Conservation (phyloP, 2,329 filamentous ascomycete species). For the Emergomyces africanus region DNA sequence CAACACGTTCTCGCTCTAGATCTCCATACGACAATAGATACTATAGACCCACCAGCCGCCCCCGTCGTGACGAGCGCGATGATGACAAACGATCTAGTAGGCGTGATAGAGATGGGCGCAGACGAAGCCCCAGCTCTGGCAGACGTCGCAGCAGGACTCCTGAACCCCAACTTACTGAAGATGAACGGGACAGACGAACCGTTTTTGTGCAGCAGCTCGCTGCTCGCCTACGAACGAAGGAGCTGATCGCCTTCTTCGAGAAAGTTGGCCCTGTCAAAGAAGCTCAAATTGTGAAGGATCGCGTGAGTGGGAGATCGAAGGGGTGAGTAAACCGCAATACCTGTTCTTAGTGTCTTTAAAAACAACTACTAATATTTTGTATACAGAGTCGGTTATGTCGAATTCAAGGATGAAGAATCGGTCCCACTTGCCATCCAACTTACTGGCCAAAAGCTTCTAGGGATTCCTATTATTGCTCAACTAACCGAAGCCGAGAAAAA, state of each 20-base stretch:
- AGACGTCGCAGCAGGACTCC: constrained; percentile 35
- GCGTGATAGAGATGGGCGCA: constrained; percentile 39
- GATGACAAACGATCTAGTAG: constrained; percentile 37
- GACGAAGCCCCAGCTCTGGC: constrained; percentile 31
- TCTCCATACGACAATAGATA: constrained; percentile 52
- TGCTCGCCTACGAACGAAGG: constrained; percentile 78
- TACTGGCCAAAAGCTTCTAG: constrained; percentile 96
- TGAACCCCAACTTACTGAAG: constrained; percentile 71
- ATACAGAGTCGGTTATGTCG: constrained; percentile 88
- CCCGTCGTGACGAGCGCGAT: constrained; percentile 37
- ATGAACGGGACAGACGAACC: constrained; percentile 91
- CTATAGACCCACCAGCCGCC: constrained; percentile 38
- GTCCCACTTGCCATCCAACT: constrained; percentile 90
- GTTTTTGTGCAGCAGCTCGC: constrained; percentile 98
- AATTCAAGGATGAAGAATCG: constrained; percentile 94
- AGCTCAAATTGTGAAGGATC: constrained; percentile 96
- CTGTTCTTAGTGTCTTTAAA: too few relatives aligned
- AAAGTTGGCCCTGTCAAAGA: constrained; percentile 91
- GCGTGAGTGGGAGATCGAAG: constrained; percentile 93
- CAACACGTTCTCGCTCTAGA: constrained; percentile 56
- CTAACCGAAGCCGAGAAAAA: constrained; percentile 99
- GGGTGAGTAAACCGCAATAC: constrained; percentile 51
- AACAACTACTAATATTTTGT: constrained; percentile 16
- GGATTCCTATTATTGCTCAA: constrained; percentile 96
- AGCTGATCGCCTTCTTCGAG: constrained; percentile 90